Base-by-base conservation (phyloP, 495 filamentous ascomycete species). In the Lasiosphaeris hirsuta region DNA sequence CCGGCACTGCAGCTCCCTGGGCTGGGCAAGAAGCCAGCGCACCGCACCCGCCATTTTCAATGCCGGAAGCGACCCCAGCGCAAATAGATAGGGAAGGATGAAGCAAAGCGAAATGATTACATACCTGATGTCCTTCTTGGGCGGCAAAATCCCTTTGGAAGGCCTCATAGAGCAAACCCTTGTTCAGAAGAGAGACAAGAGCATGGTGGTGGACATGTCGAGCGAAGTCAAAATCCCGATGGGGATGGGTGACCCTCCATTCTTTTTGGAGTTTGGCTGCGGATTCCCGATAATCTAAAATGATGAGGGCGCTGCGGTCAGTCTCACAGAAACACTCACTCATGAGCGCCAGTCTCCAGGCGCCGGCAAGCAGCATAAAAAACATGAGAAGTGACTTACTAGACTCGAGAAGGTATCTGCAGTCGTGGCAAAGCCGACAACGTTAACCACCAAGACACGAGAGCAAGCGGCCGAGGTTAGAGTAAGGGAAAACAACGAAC, bases 381-480 rank as follows among this genome's bases (percentile, higher is more conserved):
- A 56, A 45, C 41, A 48, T 7, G 23, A 30, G 59, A 50, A 53
- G 57, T 56, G 51, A 86, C 86, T 63, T 82, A 95, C 90, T 90
- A 77, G 86, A 89, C 82, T 95, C 90, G 75, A 92, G 83, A 63
- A 95, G 84, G 74, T 93, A 95, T 73, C 90, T 95, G 71, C 44
- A 54, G 70, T 64, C 59, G 58, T 61, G 64, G 57, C 10, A 38
- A 52, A 59, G 33, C n/a, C 14, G 51, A n/a, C 43, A 52, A 46
- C 46, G 62, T 67, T 50, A 69, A 63, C 55, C 30, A 68, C 47
- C 35, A 45, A 47, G 42, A 55, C 56, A 40, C 45, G 47, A 58
- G 42, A 10, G 30, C 44, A 46, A 30, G 37, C 37, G 34, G 48
- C 23, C 45, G 41, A 48, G 19, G 56, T 58, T 56, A 60, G 50